A percentile compares a stretch with the other conserved stretches of the same genome.
These are phyloP conservation scores for Pseudozyma hubeiensis DNA, from an alignment of 1,284 basidiomycete genomes.

Conservation along the genomic window DNA sequence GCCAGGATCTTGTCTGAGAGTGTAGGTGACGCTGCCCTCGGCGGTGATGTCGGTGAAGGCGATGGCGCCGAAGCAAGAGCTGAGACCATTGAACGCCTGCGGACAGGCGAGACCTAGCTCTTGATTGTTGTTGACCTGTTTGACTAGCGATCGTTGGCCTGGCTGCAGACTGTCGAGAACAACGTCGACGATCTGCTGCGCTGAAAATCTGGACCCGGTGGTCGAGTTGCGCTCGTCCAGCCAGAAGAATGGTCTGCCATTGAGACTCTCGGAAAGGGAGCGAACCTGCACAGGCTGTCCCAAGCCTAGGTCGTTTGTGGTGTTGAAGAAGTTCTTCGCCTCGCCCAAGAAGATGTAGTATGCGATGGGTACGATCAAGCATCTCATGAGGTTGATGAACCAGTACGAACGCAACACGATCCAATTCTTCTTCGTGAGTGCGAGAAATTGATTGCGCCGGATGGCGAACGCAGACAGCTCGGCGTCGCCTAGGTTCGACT, in stretches of 20 bases:
- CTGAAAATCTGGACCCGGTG: conserved; percentile 71
- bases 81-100: conserved; percentile 78
- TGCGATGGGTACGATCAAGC: conserved; percentile 77
- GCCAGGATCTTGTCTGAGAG: conserved; percentile 77
- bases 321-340: conserved; percentile 51
- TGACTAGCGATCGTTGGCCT: conserved; percentile 23
- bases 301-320: conserved; percentile 40
- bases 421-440: conserved; percentile 38
- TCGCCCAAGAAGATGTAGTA: conserved; percentile 78
- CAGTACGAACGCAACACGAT: conserved; percentile 37
- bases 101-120: conserved; percentile 74
- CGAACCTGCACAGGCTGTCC: conserved; percentile 22
- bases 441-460: conserved; percentile 29
- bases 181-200: conserved; percentile 75
- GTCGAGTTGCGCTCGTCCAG: conserved; percentile 69
- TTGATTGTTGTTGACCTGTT: conserved; percentile 12
- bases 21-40: conserved; percentile 74
- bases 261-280: conserved; percentile 13
- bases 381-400: conserved; percentile 75
- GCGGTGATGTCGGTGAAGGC: conserved; percentile 72
- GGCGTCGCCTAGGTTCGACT: conserved; percentile 3
- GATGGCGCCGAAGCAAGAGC: conserved; percentile 79
- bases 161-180: conserved; percentile 70
- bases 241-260: conserved; percentile 32
- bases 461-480: conserved; percentile 24